Percentiles rank a stretch among this genome's conserved stretches.
Evolutionary conservation across 129 eudicot species (phyloP).

Genomic region (Flaveria bidentis): DNA sequence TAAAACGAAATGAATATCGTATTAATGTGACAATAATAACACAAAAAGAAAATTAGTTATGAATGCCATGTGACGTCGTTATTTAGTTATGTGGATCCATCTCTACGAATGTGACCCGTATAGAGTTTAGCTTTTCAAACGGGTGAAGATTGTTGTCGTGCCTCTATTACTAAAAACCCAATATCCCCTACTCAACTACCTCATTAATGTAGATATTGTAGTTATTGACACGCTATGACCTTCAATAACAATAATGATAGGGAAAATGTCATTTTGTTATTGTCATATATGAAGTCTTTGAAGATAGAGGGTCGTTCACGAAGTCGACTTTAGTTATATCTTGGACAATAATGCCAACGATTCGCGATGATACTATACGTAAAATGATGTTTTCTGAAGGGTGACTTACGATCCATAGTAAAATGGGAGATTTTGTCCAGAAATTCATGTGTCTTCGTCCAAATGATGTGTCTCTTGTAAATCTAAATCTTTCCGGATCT

Average conservation of each 20-base stretch:
- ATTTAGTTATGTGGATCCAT: no score
- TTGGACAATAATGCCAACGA: background rate
- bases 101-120: background rate
- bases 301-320: constrained; percentile 14
- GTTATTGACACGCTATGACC: constrained; percentile 5
- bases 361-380: background rate
- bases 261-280: background rate
- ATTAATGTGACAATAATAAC: no score
- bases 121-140: background rate
- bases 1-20: background rate
- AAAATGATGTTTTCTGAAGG: background rate
- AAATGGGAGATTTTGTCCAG: constrained; percentile 54
- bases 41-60: no score
- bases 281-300: background rate
- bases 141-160: background rate
- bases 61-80: no score
- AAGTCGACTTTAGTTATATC: background rate
- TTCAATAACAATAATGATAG: background rate
- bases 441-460: constrained; percentile 61
- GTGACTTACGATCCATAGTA: constrained; percentile 58
- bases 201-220: background rate
- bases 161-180: background rate
- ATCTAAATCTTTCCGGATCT: constrained; percentile 67
- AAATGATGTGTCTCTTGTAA: constrained; percentile 62
- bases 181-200: background rate